These are phyloP conservation scores for Piedraia hortae DNA, from an alignment of 2,329 filamentous ascomycete genomes.

Conservation along the genomic window DNA sequence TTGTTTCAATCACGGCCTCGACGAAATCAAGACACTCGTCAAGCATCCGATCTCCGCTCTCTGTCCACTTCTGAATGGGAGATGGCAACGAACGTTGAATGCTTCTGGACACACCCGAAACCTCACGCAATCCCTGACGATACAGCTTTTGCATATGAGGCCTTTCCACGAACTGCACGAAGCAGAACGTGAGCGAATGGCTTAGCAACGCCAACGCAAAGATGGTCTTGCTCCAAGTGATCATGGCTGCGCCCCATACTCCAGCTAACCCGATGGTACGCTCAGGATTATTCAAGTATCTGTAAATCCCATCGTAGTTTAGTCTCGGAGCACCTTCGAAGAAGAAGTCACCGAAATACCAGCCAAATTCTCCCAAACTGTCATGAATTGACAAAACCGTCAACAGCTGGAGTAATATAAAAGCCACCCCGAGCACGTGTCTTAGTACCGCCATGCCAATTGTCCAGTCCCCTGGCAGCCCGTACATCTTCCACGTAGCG, in stretches of 20 bases:
- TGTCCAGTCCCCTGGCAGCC: constrained; percentile 58
- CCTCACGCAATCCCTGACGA: constrained; percentile 51
- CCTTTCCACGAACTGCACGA: constrained; percentile 80
- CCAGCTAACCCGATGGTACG: constrained; percentile 78
- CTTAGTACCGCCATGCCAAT: constrained; percentile 66
- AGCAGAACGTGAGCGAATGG: constrained; percentile 59
- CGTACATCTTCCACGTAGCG: constrained; percentile 91
- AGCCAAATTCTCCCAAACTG: constrained; percentile 86
- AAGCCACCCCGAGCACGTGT: constrained; percentile 55
- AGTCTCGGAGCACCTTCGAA: constrained; percentile 70
- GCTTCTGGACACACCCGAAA: constrained; percentile 79
- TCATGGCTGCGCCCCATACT: constrained; percentile 82
- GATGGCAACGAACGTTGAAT: constrained; percentile 64
- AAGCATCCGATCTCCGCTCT: constrained; percentile 64
- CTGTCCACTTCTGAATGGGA: constrained; percentile 57
- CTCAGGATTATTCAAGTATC: constrained; percentile 93
- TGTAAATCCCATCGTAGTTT: constrained; percentile 91
- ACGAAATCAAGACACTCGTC: constrained; percentile 71
- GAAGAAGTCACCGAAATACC: constrained; percentile 98
- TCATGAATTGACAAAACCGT: constrained; percentile 83
- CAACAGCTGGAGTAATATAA: constrained; percentile 77
- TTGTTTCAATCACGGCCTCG: constrained; percentile 67
- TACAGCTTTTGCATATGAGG: constrained; percentile 98
- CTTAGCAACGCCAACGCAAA: constrained; percentile 67
- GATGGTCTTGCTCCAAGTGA: constrained; percentile 68